These are phyloP conservation scores for Rostrohypoxylon terebratum DNA, from an alignment of 495 filamentous ascomycete genomes.

Conservation along the genomic window DNA sequence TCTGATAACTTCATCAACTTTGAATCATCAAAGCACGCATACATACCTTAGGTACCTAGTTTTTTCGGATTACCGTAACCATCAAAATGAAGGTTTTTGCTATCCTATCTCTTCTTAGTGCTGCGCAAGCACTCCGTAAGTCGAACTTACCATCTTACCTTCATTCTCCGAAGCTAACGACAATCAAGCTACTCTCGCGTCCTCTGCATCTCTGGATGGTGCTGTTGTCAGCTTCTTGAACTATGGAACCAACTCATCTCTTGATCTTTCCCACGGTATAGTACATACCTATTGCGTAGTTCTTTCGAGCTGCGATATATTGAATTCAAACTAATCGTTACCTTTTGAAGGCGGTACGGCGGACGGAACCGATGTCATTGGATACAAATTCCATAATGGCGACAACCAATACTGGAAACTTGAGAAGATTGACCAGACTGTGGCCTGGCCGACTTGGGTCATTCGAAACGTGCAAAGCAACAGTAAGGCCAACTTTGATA, in stretches of 20 bases:
- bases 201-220: background rate
- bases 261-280: no score
- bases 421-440: background rate
- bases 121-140: background rate
- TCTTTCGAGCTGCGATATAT: background rate
- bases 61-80: background rate
- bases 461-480: slow-evolving; percentile 14
- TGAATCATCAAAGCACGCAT: background rate
- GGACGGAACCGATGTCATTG: slow-evolving; percentile 4
- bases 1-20: background rate
- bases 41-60: no score
- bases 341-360: background rate
- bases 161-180: background rate
- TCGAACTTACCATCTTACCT: background rate
- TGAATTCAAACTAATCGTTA: background rate
- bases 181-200: background rate
- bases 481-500: background rate
- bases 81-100: background rate
- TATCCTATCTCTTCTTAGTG: background rate
- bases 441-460: slow-evolving; percentile 19
- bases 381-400: slow-evolving; percentile 1
- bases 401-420: slow-evolving; percentile 21
- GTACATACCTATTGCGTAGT: background rate
- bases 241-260: no score
- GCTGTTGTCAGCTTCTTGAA: no score